Evolutionary conservation across 768 basidiomycete species (phyloP).

Genomic region (Russula abietina): DNA sequence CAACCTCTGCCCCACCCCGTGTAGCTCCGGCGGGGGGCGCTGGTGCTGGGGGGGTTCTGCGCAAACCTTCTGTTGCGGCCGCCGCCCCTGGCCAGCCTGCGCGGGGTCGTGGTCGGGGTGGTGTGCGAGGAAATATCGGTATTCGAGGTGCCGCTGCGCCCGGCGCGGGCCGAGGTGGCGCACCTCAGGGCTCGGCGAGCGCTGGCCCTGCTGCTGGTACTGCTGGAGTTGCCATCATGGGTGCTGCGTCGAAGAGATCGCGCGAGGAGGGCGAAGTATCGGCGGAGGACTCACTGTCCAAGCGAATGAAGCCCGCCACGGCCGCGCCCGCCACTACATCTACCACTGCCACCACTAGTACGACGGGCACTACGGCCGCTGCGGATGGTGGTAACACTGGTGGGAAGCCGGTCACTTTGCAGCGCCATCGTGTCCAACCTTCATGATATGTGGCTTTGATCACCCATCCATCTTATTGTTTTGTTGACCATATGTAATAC

Average conservation of each 20-base stretch:
- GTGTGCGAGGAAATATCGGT: constrained; percentile 2
- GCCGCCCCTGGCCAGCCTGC: background rate
- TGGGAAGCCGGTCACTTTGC: constrained; percentile 22
- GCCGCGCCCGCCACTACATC: background rate
- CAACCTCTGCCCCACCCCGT: constrained; percentile 25
- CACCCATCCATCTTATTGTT: background rate
- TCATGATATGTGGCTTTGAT: constrained; percentile 13
- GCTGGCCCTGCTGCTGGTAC: background rate
- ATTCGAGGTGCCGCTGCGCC: constrained; percentile 23
- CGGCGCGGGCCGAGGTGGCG: constrained; percentile 7
- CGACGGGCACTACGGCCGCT: background rate
- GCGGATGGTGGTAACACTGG: constrained; percentile 3
- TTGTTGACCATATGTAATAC: constrained; percentile 8
- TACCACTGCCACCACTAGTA: background rate
- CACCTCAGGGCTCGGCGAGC: background rate
- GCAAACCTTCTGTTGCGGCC: constrained; percentile 8
- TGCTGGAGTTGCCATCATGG: constrained; percentile 22
- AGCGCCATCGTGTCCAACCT: constrained; percentile 29
- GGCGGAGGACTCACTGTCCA: constrained; percentile 19
- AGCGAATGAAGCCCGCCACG: constrained; percentile 20
- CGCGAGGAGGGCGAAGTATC: constrained; percentile 22
- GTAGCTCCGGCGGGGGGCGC: background rate
- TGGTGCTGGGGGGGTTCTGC: background rate
- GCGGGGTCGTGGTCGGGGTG: constrained; percentile 24
- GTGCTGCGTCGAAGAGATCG: constrained; percentile 23